Conservation (phyloP, 2,329 filamentous ascomycete species). For the Arthrobotrys conoides region DNA sequence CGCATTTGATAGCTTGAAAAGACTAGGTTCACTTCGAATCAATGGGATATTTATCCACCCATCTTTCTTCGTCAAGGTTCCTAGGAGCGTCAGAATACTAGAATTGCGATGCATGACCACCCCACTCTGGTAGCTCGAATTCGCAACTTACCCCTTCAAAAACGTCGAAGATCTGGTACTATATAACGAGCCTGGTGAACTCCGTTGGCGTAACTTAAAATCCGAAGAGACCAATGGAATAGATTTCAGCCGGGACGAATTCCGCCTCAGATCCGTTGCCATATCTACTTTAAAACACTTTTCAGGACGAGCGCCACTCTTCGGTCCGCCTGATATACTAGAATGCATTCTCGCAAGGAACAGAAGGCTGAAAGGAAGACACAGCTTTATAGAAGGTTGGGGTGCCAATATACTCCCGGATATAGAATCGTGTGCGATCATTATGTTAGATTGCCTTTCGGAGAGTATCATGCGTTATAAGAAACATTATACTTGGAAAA, state of each 20-base stretch:
- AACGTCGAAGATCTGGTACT: not conserved
- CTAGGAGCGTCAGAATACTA: not conserved
- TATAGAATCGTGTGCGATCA: not conserved
- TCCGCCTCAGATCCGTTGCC: not conserved
- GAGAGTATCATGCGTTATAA: not conserved
- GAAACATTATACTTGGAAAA: not conserved
- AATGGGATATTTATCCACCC: not conserved
- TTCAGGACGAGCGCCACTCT: not conserved
- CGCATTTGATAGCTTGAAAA: not conserved
- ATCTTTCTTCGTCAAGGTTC: not conserved
- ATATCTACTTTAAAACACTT: not conserved
- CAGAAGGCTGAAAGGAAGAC: not conserved
- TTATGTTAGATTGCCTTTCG: not conserved
- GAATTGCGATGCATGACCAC: not conserved
- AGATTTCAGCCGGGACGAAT: not conserved
- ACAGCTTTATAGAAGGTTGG: not conserved
- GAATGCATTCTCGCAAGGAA: not conserved
- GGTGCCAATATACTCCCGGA: not conserved
- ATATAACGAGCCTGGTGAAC: not conserved
- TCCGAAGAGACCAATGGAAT: not conserved
- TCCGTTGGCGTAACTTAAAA: not conserved
- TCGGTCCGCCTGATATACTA: not conserved
- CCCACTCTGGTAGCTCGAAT: not conserved
- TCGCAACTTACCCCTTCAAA: not conserved
- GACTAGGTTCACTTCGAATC: not conserved